phyloP scores from a whole-genome alignment of 257 asterid species.

The Nicotiana tomentosiformis region DNA sequence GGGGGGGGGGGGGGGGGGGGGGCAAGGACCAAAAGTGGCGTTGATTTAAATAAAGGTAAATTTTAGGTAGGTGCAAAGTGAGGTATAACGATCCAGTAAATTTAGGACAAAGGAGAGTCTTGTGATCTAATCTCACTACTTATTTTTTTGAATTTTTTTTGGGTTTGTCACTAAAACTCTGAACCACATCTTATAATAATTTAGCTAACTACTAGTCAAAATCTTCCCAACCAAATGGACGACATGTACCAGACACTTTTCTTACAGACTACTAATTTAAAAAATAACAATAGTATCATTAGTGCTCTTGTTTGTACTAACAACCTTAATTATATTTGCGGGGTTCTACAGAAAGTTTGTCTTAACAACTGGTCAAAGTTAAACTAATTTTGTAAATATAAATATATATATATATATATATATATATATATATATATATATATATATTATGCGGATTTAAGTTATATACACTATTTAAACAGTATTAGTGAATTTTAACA shows the following conservation, averaged over 20 bases:
- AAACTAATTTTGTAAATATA: neutral
- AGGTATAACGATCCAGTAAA: conserved; percentile 23
- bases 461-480: neutral
- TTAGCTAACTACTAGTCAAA: conserved; percentile 12
- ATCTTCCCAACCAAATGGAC: conserved; percentile 21
- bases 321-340: neutral
- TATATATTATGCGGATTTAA: neutral
- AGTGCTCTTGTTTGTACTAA: conserved; percentile 1
- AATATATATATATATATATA: neutral
- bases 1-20: no score
- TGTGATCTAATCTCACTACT: conserved; percentile 23
- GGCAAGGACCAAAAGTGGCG: neutral
- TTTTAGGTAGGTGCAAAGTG: conserved; percentile 61
- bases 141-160: conserved; percentile 9
- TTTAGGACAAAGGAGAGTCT: conserved; percentile 10
- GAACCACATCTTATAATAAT: conserved; percentile 44
- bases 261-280: neutral
- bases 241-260: conserved; percentile 15
- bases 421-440: neutral
- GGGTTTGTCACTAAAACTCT: conserved; percentile 19
- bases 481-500: neutral
- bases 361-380: neutral
- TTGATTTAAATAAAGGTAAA: conserved; percentile 20
- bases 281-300: neutral
- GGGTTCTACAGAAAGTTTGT: neutral